Conservation (phyloP, 108 stramenopile genomes). For the Cyclotella sp. region DNA sequence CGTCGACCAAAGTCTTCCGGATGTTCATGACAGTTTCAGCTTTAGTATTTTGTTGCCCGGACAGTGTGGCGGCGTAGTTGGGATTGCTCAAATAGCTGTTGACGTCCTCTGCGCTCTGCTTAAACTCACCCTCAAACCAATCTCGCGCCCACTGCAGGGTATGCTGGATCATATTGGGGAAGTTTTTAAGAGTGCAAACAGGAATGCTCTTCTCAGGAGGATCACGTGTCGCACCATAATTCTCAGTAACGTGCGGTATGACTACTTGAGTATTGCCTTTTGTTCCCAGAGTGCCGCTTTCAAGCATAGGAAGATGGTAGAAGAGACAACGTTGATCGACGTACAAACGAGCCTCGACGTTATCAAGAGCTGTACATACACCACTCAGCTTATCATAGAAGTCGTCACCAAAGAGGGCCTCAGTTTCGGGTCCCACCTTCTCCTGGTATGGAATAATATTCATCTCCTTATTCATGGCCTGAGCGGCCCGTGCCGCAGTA, state of each 20-base stretch:
- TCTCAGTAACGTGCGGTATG: constrained; percentile 96
- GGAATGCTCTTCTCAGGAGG: constrained; percentile 99
- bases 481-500: constrained; percentile 89
- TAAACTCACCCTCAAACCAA: constrained; percentile 98
- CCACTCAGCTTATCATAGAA: constrained; percentile 95
- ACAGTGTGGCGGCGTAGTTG: constrained; percentile 79
- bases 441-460: constrained; percentile 90
- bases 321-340: constrained; percentile 97
- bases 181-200: constrained; percentile 99
- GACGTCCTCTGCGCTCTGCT: constrained; percentile 95
- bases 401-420: constrained; percentile 96
- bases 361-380: constrained; percentile 99
- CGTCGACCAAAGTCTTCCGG: constrained; percentile 82
- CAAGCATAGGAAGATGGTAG: constrained; percentile 97
- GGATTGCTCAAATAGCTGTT: constrained; percentile 88
- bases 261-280: constrained; percentile 98
- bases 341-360: constrained; percentile 98
- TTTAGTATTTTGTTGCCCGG: constrained; percentile 91
- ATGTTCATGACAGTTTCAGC: constrained; percentile 88
- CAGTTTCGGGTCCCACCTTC: constrained; percentile 94
- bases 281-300: constrained; percentile 97
- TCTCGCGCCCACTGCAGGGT: constrained; percentile 99
- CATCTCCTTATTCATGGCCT: constrained; percentile 91
- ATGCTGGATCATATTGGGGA: constrained; percentile 98
- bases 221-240: constrained; percentile 98